Base-by-base conservation (phyloP, 2,329 filamentous ascomycete species). In the Daldinia eschscholtzii region DNA sequence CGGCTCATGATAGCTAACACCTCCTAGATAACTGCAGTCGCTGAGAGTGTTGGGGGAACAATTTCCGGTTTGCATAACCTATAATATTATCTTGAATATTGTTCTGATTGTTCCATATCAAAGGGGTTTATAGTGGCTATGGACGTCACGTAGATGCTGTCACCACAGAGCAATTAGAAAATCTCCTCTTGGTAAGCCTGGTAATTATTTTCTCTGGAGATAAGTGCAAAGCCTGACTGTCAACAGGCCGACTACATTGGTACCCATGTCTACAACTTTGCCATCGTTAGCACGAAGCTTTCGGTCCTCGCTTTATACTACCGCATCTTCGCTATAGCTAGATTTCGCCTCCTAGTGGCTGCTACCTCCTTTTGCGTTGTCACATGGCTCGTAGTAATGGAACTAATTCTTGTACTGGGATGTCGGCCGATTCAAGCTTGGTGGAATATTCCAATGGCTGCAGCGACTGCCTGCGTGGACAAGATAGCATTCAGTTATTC, bases 231-330 rank as follows among this genome's bases (percentile, higher is more conserved):
- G 20, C 13, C 53, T 69, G 37, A 76, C 30, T 13, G 1, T 30
- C 23, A 18, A 20, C 42, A 77, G 75, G 75, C 74, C 50, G 74
- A 74, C 53, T 77, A 77, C 53, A 74, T 77, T 28, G 74, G 76
- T 56, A 76, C 72, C 39, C 75, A 77, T 52, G 72, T 76, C 50
- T 77, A 77, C 57, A 70, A 76, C 33, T 64, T 74, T 33, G 74
- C 75, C 20, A 75, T 77, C 52, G 74, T 66, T 3, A 76, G 73
- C 35, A 74, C 73, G 12, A 77, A 77, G 50, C 74, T 77, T 37
- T 75, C 74, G 6, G 68, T 77, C 15, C 59, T 77, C 7, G 74
- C 74, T 10, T 67, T 77, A 12, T 77, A 77, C 61, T 70, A 76
- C 52, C 73, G 73, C 20, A 75, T 77, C 53, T 75, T 77, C 55